These are phyloP conservation scores for Garcia nutans DNA, from an alignment of 345 rosid species.

Conservation along the genomic window DNA sequence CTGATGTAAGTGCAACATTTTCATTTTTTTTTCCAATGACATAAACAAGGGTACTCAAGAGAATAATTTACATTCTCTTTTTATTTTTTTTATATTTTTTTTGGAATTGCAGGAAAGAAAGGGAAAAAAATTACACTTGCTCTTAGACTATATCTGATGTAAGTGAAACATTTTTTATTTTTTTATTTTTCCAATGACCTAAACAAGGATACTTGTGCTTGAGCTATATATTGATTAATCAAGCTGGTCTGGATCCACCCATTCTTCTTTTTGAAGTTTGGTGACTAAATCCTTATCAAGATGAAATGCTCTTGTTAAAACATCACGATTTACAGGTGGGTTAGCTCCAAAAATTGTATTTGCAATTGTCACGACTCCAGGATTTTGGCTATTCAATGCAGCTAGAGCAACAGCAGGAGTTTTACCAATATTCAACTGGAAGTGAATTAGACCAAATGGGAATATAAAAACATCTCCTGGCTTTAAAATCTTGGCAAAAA, in stretches of 20 bases:
- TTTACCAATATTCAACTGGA: constrained; percentile 22
- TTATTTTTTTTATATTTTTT: no score
- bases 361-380: constrained; percentile 15
- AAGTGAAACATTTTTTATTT: no score
- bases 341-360: constrained; percentile 11
- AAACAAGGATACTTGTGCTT: no score
- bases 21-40: no score
- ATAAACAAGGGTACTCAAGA: no score
- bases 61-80: no score
- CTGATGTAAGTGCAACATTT: no score
- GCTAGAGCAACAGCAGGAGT: constrained; percentile 10
- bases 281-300: constrained; percentile 3
- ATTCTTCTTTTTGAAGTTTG: constrained; percentile 9
- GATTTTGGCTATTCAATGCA: constrained; percentile 17
- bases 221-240: no score
- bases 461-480: constrained; percentile 21
- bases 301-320: constrained; percentile 21
- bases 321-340: constrained; percentile 10
- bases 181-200: no score
- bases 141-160: no score
- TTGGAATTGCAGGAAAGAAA: no score
- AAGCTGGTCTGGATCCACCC: neutral
- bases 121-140: no score
- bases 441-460: constrained; percentile 21
- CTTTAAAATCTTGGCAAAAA: constrained; percentile 10